These are phyloP conservation scores for Vaccinium myrtillus DNA, from an alignment of 148 eudicot genomes.

Conservation along the genomic window DNA sequence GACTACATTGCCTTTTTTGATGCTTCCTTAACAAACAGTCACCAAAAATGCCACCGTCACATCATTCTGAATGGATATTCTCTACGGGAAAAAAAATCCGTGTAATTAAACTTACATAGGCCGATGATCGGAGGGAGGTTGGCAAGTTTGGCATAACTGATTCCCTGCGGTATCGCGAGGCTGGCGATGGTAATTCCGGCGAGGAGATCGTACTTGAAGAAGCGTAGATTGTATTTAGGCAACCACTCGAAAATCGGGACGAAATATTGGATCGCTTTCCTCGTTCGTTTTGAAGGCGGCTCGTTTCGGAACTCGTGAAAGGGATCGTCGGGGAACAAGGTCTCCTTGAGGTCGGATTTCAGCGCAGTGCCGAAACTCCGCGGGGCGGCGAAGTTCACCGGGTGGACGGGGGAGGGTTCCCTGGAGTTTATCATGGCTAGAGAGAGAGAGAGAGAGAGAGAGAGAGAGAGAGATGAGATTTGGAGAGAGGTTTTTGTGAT, in stretches of 20 bases:
- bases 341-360: constrained; percentile 48
- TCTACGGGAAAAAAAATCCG: background rate
- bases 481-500: background rate
- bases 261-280: constrained; percentile 46
- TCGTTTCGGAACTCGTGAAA: constrained; percentile 39
- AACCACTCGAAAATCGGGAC: constrained; percentile 74
- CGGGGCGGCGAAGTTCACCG: constrained; percentile 43
- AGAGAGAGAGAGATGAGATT: background rate
- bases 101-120: constrained; percentile 54
- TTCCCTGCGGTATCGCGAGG: constrained; percentile 96
- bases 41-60: background rate
- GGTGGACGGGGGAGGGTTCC: background rate
- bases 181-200: constrained; percentile 96
- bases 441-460: background rate
- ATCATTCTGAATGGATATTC: background rate
- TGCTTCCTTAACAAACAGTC: background rate
- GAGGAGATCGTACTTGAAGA: constrained; percentile 68
- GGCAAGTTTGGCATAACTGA: constrained; percentile 92
- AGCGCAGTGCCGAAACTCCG: constrained; percentile 41
- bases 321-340: constrained; percentile 83
- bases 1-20: background rate
- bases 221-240: constrained; percentile 43
- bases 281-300: constrained; percentile 23
- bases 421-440: background rate
- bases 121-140: constrained; percentile 75